Conservation (phyloP, 768 basidiomycete genomes). For the Pulveroboletus ravenelii region DNA sequence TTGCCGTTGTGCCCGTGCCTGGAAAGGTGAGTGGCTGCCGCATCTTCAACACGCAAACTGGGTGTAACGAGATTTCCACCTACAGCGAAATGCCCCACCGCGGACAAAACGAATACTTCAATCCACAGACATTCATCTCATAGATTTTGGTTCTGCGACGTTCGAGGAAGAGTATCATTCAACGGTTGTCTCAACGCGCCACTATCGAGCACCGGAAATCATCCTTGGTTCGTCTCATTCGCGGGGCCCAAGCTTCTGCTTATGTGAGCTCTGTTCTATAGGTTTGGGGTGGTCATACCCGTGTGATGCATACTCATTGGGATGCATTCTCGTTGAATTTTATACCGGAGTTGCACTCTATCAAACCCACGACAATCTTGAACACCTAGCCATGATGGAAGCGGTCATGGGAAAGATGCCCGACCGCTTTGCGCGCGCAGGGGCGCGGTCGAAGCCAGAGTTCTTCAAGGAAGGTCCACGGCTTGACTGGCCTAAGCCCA, state of each 20-base stretch:
- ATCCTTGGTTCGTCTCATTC: constrained; percentile 72
- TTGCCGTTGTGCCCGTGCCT: constrained; percentile 52
- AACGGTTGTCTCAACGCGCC: constrained; percentile 94
- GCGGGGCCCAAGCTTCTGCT: constrained; percentile 12
- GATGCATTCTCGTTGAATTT: constrained; percentile 98
- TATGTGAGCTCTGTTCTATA: constrained; percentile 30
- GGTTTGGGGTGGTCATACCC: constrained; percentile 98
- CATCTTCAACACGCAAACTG: neutral
- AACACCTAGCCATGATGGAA: constrained; percentile 99
- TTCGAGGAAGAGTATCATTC: constrained; percentile 99
- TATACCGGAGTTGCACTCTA: constrained; percentile 97
- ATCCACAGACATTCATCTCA: constrained; percentile 89
- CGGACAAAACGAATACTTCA: constrained; percentile 74
- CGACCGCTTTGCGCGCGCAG: constrained; percentile 70
- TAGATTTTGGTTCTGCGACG: constrained; percentile 98
- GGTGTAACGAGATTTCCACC: constrained; percentile 11
- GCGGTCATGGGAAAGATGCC: constrained; percentile 99
- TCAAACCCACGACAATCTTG: constrained; percentile 98
- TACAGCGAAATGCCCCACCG: constrained; percentile 59
- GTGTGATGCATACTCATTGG: constrained; percentile 97
- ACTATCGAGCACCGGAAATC: constrained; percentile 98
- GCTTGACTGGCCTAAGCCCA: constrained; percentile 90
- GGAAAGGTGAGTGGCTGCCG: constrained; percentile 50
- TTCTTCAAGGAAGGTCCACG: constrained; percentile 85
- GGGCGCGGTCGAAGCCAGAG: constrained; percentile 79